Base-by-base conservation (phyloP, 495 filamentous ascomycete genomes). In the Lophiostoma macrostomum region DNA sequence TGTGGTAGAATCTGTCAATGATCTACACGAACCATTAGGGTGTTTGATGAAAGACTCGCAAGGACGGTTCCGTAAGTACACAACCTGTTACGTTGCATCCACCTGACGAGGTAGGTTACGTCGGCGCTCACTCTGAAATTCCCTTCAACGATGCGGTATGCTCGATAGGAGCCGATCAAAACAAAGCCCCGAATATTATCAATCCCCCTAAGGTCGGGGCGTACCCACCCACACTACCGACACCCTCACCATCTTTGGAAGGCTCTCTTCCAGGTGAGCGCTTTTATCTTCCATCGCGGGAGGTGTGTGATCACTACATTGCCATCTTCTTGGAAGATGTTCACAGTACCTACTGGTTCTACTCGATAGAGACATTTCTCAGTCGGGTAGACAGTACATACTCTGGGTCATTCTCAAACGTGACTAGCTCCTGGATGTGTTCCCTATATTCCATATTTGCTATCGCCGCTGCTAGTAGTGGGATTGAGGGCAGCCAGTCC, bases 101-200 rank as follows among this genome's bases (percentile, higher is more conserved):
- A 14, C 10, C 42, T 58, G 19, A 58, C 42, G 18, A 20, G 7
- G 39, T 25, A 60, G 56, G 56, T 5, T 60, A 60, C 36, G 34
- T 60, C 23, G 56, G 56, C 2, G 56, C 56, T 3, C 56, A 60
- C 39, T 60, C 56, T 4, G 56, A 60, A 27, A 60, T 60, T 16
- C 56, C 56, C 14, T 60, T 60, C 56, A 60, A 60, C 36, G 49
- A 39, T 19, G 56, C 56, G 2, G 56, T 60, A 12, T 60, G 56
- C 23, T 40, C 56, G 4, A 35, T 60, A 7, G 37, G 49, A 18
- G 35, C 32, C 24, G 14, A 22, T 2, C 18, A 25, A 2, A 24
- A 13, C n/a, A 48, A 34, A 38, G 27, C 41, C 14, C 36, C 56
- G 5, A 39, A 23, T 19, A 54, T 60, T 29, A 60, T 60, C 41